A percentile compares a stretch with the other conserved stretches of the same genome.
These are phyloP conservation scores for Bondarzewia mesenterica DNA, from an alignment of 1,284 basidiomycete species.

Conservation along the genomic window DNA sequence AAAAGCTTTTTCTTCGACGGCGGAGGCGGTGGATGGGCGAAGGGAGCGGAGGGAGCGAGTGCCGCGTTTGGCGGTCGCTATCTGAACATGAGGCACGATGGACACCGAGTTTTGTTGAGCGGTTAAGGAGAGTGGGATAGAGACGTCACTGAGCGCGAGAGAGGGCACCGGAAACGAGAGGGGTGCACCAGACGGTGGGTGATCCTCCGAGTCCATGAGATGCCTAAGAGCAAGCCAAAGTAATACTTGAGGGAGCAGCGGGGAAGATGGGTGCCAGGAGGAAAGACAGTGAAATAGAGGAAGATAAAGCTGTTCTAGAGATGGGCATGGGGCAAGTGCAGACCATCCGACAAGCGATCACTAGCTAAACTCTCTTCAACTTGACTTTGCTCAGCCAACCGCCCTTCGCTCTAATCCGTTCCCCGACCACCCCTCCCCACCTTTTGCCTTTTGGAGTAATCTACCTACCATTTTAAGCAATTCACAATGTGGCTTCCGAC, in stretches of 20 bases:
- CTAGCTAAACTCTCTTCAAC: too few species aligned
- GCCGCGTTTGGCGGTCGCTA: constrained; percentile 9
- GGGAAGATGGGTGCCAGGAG: not conserved
- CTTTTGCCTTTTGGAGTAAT: not conserved
- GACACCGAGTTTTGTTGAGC: constrained; percentile 16
- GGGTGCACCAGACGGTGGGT: constrained; percentile 1
- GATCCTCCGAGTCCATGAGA: not conserved
- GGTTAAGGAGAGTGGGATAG: constrained; percentile 14
- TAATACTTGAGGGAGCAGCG: not conserved
- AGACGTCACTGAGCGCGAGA: constrained; percentile 11
- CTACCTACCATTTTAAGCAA: not conserved
- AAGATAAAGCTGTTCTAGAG: too few species aligned
- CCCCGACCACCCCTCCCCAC: not conserved
- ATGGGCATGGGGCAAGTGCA: too few species aligned
- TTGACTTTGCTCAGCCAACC: too few species aligned
- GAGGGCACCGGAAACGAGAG: constrained; percentile 3
- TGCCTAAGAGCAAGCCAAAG: not conserved
- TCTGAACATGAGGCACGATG: constrained; percentile 15
- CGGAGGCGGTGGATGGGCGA: constrained; percentile 25
- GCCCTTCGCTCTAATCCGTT: too few species aligned
- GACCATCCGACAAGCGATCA: too few species aligned
- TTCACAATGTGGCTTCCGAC: not conserved
- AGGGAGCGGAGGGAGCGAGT: constrained; percentile 4
- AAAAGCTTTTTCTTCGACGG: constrained; percentile 24
- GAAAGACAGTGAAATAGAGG: too few species aligned